These are phyloP conservation scores for Alternaria ventricosa DNA, from an alignment of 2,329 filamentous ascomycete genomes.

Conservation along the genomic window DNA sequence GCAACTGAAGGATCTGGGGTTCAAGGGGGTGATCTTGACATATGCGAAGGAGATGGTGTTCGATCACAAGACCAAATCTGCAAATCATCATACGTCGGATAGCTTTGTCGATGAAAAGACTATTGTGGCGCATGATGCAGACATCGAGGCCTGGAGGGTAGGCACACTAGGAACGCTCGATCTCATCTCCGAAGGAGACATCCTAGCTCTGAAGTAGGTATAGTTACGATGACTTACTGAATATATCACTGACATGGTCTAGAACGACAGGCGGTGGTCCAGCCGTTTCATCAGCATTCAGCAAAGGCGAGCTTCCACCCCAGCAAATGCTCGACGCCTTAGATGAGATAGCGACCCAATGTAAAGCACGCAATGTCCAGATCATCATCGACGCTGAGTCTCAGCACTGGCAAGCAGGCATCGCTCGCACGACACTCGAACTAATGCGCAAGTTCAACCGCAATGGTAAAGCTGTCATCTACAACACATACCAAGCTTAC, in stretches of 20 bases:
- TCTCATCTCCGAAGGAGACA: constrained; percentile 38
- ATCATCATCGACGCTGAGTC: constrained; percentile 58
- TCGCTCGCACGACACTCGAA: constrained; percentile 63
- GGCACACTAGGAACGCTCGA: constrained; percentile 40
- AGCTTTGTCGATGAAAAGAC: constrained; percentile 7
- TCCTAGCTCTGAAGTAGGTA: constrained; percentile 41
- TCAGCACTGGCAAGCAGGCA: constrained; percentile 53
- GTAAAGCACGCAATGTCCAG: constrained; percentile 50
- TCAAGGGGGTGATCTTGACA: constrained; percentile 81
- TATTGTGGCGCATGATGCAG: constrained; percentile 20
- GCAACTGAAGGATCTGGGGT: constrained; percentile 72
- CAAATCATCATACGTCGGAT: constrained; percentile 21
- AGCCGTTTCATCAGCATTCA: constrained; percentile 49
- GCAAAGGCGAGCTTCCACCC: constrained; percentile 44
- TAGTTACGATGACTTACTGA: neutral
- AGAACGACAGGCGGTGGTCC: constrained; percentile 55
- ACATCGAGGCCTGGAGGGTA: constrained; percentile 47
- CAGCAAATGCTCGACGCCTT: constrained; percentile 54
- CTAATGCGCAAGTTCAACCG: constrained; percentile 61
- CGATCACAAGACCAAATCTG: constrained; percentile 44
- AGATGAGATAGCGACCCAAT: constrained; percentile 49
- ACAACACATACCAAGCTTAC: constrained; percentile 68
- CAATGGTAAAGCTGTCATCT: constrained; percentile 64
- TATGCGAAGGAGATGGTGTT: constrained; percentile 74
- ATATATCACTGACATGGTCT: constrained; percentile 13